A percentile compares a stretch with the other conserved stretches of the same genome.
phyloP scores from a whole-genome alignment of 768 basidiomycete species.

The Panellus pusillus region DNA sequence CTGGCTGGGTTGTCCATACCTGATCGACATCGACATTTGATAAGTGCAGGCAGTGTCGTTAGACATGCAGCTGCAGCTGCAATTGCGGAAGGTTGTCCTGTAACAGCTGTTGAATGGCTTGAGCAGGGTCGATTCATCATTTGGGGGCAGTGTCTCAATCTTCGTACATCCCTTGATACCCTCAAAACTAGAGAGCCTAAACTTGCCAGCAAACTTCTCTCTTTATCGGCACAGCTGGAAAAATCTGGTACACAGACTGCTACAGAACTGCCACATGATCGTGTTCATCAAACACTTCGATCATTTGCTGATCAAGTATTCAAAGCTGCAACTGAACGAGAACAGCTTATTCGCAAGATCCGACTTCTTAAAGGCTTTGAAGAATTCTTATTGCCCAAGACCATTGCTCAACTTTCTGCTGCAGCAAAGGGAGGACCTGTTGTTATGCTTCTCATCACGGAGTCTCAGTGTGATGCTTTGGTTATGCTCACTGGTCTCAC shows the following conservation, averaged over 20 bases:
- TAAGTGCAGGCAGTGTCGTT: no score
- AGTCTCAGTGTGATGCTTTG: background rate
- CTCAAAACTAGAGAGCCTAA: conserved; percentile 2
- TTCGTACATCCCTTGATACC: no score
- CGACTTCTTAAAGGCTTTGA: conserved; percentile 27
- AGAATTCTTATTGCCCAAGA: conserved; percentile 24
- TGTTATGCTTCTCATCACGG: no score
- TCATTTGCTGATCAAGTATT: background rate
- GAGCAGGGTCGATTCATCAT: no score
- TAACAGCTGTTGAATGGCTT: no score
- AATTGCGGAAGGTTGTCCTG: background rate
- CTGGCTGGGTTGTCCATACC: conserved; percentile 13
- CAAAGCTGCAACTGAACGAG: background rate
- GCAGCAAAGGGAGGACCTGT: no score
- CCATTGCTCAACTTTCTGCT: no score
- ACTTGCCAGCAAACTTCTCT: conserved; percentile 9
- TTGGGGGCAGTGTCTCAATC: no score
- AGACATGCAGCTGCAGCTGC: background rate
- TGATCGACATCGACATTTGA: conserved; percentile 1
- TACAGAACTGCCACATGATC: no score
- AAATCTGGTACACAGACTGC: no score
- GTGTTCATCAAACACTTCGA: background rate
- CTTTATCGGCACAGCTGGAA: background rate
- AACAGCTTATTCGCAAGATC: background rate
- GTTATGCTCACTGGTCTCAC: background rate